These are phyloP conservation scores for Bruguiera sexangula DNA, from an alignment of 345 rosid species.

Conservation along the genomic window DNA sequence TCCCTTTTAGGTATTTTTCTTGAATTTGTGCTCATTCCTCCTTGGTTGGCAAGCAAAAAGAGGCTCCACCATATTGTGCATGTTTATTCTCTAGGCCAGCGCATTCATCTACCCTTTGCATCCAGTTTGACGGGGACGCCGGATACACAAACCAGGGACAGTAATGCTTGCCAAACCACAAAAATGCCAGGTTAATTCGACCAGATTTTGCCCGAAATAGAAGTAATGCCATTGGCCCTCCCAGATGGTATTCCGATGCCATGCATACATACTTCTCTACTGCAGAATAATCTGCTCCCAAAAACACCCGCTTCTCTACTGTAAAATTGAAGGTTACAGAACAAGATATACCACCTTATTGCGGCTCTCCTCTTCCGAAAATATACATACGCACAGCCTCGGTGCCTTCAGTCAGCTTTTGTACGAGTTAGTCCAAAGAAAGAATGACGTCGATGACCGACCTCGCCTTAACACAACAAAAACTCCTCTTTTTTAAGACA, in stretches of 20 bases:
- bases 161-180: too few species aligned
- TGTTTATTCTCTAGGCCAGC: too few species aligned
- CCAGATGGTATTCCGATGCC: slow-evolving; percentile 11
- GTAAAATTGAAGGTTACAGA: slow-evolving; percentile 10
- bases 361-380: slow-evolving; percentile 15
- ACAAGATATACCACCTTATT: slow-evolving; percentile 8
- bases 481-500: slow-evolving; percentile 35
- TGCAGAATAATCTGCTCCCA: neutral
- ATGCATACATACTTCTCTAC: too few species aligned
- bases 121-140: too few species aligned
- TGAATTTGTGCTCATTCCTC: neutral
- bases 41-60: neutral
- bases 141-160: too few species aligned
- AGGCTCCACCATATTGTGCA: neutral
- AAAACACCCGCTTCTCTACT: slow-evolving; percentile 6
- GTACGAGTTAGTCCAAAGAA: slow-evolving; percentile 30
- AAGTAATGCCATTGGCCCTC: slow-evolving; percentile 17
- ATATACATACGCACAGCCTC: slow-evolving; percentile 21
- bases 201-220: too few species aligned
- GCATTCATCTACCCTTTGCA: too few species aligned
- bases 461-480: slow-evolving; percentile 46
- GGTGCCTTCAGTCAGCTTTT: slow-evolving; percentile 25
- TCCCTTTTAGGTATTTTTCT: too few species aligned
- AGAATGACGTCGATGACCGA: slow-evolving; percentile 40
- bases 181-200: too few species aligned